A percentile compares a stretch with the other conserved stretches of the same genome.
Conservation (phyloP, 257 asterid species). For the Nicotiana benthamiana region DNA sequence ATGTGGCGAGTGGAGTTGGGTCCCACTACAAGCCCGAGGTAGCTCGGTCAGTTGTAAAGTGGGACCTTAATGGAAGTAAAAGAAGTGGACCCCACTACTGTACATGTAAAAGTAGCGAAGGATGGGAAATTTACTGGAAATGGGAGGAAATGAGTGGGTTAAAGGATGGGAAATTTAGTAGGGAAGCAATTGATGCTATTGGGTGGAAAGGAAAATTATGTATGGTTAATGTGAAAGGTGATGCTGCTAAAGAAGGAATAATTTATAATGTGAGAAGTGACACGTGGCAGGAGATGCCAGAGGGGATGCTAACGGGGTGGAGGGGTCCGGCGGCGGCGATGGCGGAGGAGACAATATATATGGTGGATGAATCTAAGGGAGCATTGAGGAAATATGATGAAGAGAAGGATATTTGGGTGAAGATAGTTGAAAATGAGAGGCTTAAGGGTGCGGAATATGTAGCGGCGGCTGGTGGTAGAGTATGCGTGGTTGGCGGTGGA, state of each 20-base stretch:
- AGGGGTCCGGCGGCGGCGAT: conserved; percentile 65
- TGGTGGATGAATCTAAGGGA: conserved; percentile 63
- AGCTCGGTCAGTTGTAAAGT: conserved; percentile 65
- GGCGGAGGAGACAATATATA: conserved; percentile 57
- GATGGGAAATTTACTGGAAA: conserved; percentile 13
- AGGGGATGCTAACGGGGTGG: conserved; percentile 58
- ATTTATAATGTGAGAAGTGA: conserved; percentile 32
- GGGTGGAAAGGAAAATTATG: conserved; percentile 78
- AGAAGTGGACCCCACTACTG: neutral
- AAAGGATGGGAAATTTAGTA: conserved; percentile 60
- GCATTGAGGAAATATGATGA: conserved; percentile 40
- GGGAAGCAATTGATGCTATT: conserved; percentile 77
- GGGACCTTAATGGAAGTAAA: conserved; percentile 27
- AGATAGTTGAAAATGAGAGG: conserved; percentile 23
- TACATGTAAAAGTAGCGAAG: neutral
- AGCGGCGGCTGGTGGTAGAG: conserved; percentile 56
- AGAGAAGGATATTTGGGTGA: conserved; percentile 45
- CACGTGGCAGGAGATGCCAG: conserved; percentile 49
- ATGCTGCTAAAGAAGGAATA: conserved; percentile 45
- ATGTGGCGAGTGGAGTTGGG: conserved; percentile 80
- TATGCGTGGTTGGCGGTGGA: conserved; percentile 42
- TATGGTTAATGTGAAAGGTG: conserved; percentile 75
- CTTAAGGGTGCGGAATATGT: conserved; percentile 50
- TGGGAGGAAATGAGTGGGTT: conserved; percentile 55
- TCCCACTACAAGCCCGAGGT: conserved; percentile 43